Conservation (phyloP, 106 monocot species). For the Allium sativum region DNA sequence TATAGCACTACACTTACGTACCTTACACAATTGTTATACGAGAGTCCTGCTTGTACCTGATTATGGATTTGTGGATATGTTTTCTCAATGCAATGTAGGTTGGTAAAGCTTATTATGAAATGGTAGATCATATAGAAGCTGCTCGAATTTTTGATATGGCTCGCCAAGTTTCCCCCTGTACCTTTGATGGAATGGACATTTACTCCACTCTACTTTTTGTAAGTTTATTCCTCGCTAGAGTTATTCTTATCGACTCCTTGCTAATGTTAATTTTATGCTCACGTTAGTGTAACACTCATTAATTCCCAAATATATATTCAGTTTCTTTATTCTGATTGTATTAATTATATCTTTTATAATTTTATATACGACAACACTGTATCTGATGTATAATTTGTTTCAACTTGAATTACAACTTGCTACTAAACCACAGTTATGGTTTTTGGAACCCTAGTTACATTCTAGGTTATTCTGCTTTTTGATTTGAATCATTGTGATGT, state of each 20-base stretch:
- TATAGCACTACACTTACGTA: background rate
- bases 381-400: no score
- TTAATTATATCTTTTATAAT: no score
- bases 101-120: slow-evolving; percentile 85
- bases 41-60: background rate
- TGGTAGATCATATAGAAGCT: slow-evolving; percentile 88
- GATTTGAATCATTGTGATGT: no score
- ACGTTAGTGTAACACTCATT: no score
- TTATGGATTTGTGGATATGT: background rate
- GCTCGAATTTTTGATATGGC: slow-evolving; percentile 77
- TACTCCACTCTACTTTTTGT: slow-evolving; percentile 97
- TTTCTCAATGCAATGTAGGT: slow-evolving; percentile 37
- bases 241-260: background rate
- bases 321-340: no score
- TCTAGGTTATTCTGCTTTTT: no score
- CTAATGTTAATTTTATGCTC: background rate
- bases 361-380: no score
- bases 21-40: background rate
- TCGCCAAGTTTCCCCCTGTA: slow-evolving; percentile 66
- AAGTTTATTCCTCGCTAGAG: slow-evolving; percentile 12
- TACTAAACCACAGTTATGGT: no score
- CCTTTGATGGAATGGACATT: slow-evolving; percentile 89
- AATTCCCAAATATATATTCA: no score
- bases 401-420: no score
- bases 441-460: no score